phyloP scores from a whole-genome alignment of 2,329 filamentous ascomycete genomes.

The Fusarium drepaniforme region DNA sequence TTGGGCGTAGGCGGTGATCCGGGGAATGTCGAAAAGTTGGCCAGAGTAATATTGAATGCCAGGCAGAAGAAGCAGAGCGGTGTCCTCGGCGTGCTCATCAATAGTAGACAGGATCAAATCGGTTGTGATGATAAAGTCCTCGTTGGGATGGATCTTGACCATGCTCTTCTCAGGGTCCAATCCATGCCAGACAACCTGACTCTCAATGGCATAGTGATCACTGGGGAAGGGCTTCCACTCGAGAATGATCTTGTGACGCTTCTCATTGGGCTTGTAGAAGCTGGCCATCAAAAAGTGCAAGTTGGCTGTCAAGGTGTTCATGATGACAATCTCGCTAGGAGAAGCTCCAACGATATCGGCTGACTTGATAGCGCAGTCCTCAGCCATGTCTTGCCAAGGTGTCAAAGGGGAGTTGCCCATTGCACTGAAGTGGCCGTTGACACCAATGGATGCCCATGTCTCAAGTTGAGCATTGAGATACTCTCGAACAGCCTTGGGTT shows the following conservation, averaged over 20 bases:
- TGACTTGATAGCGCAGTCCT: conserved; percentile 77
- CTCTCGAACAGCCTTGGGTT: conserved; percentile 75
- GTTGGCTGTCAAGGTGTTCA: conserved; percentile 89
- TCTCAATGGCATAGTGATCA: conserved; percentile 87
- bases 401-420: conserved; percentile 76
- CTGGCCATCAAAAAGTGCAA: conserved; percentile 85
- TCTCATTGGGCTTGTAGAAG: conserved; percentile 79
- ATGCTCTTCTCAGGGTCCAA: conserved; percentile 76
- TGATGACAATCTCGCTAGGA: conserved; percentile 82
- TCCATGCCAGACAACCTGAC: conserved; percentile 80
- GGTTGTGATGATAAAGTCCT: conserved; percentile 73
- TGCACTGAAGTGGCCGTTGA: conserved; percentile 83
- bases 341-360: conserved; percentile 81
- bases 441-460: conserved; percentile 87
- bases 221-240: conserved; percentile 92
- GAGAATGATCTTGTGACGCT: conserved; percentile 82
- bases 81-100: conserved; percentile 77
- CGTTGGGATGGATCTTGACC: conserved; percentile 77
- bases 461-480: conserved; percentile 80
- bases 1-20: conserved; percentile 83
- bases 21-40: conserved; percentile 85
- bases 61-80: conserved; percentile 83
- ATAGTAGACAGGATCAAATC: conserved; percentile 79
- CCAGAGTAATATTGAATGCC: conserved; percentile 95
- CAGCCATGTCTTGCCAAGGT: conserved; percentile 84